Evolutionary conservation across 208 protist genomes (phyloP).

Genomic region (Leishmania guyanensis): DNA sequence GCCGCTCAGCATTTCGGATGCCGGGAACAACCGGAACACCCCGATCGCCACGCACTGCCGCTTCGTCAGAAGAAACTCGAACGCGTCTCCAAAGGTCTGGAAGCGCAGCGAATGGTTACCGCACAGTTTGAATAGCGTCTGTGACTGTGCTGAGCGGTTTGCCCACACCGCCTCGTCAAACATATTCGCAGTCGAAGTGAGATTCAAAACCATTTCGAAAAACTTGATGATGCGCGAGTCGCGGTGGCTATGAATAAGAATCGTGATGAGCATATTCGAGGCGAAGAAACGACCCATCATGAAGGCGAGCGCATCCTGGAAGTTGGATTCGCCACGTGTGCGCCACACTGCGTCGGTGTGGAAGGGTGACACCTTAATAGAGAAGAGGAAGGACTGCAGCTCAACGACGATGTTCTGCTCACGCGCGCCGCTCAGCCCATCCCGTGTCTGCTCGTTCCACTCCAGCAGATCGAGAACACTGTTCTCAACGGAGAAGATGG

Average conservation of each 20-base stretch:
- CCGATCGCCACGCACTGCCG: constrained; percentile 80
- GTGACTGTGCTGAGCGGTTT: constrained; percentile 33
- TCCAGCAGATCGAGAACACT: constrained; percentile 73
- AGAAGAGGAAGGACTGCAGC: constrained; percentile 82
- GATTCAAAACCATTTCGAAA: constrained; percentile 80
- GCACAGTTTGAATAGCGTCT: constrained; percentile 81
- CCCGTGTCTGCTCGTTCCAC: constrained; percentile 38
- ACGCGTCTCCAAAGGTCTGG: constrained; percentile 80
- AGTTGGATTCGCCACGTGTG: constrained; percentile 72
- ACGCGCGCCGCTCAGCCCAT: constrained; percentile 24
- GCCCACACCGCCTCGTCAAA: constrained; percentile 71
- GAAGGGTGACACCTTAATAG: constrained; percentile 76
- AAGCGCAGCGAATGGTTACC: constrained; percentile 74
- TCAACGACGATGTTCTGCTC: constrained; percentile 89
- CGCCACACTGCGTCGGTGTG: constrained; percentile 80
- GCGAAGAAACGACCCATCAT: constrained; percentile 92
- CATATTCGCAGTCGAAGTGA: constrained; percentile 58
- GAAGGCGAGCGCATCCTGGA: constrained; percentile 85
- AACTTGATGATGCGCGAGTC: constrained; percentile 79
- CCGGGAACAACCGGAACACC: constrained; percentile 81
- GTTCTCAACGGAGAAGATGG: constrained; percentile 85
- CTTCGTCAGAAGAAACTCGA: constrained; percentile 70
- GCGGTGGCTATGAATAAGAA: constrained; percentile 81
- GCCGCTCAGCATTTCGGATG: constrained; percentile 51
- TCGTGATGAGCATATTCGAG: constrained; percentile 80